These are phyloP conservation scores for Prunella vulgaris DNA, from an alignment of 257 asterid species.

Conservation along the genomic window DNA sequence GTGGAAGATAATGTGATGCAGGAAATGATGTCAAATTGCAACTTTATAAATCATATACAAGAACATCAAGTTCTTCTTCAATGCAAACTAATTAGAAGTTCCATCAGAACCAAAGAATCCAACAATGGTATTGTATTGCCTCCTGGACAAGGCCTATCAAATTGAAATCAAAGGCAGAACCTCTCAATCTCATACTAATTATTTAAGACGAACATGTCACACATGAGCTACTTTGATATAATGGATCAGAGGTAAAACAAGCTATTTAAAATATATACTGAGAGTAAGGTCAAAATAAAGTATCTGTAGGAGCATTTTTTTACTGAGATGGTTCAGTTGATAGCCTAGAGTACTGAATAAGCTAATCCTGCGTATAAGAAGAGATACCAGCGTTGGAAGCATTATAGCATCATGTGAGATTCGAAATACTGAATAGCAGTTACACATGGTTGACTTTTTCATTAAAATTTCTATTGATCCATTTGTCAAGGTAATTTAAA, in stretches of 20 bases:
- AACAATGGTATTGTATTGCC: not conserved
- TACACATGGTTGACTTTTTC: not conserved
- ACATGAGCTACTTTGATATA: not conserved
- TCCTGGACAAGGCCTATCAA: not conserved
- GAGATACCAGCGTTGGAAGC: not conserved
- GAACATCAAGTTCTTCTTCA: not conserved
- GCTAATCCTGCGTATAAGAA: not conserved
- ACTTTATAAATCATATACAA: conserved; percentile 1
- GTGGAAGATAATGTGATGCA: conserved; percentile 3
- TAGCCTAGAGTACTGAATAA: not conserved
- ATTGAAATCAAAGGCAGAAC: not conserved
- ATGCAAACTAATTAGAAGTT: not conserved
- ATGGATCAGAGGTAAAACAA: not conserved
- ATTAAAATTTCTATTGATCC: not conserved
- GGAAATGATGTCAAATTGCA: not conserved
- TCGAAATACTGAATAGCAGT: not conserved
- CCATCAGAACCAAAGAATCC: conserved; percentile 4
- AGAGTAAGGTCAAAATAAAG: not conserved
- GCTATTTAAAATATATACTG: not conserved
- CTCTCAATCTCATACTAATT: not conserved
- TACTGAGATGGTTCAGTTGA: not conserved
- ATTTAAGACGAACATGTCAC: not conserved
- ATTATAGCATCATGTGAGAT: not conserved
- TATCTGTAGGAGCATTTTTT: not conserved
- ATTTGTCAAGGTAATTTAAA: not conserved